Conservation (phyloP, 176 grass and related monocot genomes). For the Areca catechu region DNA sequence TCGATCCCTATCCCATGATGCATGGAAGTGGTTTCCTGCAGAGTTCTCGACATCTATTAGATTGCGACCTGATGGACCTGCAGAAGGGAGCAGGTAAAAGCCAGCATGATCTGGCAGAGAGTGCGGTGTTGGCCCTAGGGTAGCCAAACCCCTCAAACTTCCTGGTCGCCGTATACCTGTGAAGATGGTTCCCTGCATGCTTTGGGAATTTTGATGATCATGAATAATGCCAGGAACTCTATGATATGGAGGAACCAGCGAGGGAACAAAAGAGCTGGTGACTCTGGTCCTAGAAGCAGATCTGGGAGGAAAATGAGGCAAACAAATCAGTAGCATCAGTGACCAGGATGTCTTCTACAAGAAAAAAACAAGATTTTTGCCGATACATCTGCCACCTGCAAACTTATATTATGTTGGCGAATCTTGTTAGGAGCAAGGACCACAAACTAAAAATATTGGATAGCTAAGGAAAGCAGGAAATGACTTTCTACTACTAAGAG, state of each 20-base stretch:
- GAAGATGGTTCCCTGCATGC: conserved; percentile 16
- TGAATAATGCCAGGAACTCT: conserved; percentile 46
- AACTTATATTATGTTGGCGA: too few relatives aligned
- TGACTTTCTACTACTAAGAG: too few relatives aligned
- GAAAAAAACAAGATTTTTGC: background rate
- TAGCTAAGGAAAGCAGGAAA: too few relatives aligned
- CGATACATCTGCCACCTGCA: too few relatives aligned
- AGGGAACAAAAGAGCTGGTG: conserved; percentile 37
- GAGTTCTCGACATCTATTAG: conserved; percentile 44
- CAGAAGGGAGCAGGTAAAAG: conserved; percentile 49
- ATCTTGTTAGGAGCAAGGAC: too few relatives aligned
- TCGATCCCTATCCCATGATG: conserved; percentile 68
- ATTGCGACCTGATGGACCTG: conserved; percentile 39
- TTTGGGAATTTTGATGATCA: conserved; percentile 42
- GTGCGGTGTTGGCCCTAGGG: conserved; percentile 24
- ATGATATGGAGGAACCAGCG: conserved; percentile 53
- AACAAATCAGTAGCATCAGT: background rate
- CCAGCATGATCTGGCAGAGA: conserved; percentile 31
- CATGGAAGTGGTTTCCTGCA: conserved; percentile 54
- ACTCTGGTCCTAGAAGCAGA: conserved; percentile 58
- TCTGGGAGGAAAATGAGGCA: conserved; percentile 31
- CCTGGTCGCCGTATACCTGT: conserved; percentile 33
- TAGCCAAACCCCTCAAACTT: conserved; percentile 27
- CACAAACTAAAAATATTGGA: too few relatives aligned
- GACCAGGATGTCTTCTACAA: background rate